Evolutionary conservation across 805 yeast species (phyloP).

Genomic region (Grigorovia transvaalensis): DNA sequence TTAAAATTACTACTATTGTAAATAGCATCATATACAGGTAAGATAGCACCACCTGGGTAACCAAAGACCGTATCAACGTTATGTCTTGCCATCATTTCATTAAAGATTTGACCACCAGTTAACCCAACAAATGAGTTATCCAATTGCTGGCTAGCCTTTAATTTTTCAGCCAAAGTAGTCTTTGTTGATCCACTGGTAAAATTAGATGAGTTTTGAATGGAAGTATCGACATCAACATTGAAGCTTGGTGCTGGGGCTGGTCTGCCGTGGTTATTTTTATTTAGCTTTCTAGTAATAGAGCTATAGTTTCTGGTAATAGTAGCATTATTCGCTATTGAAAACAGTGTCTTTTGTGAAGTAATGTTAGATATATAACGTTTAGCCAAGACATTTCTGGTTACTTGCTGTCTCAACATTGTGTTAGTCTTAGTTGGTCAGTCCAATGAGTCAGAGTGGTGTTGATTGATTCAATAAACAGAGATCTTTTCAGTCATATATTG

Average conservation of each 20-base stretch:
- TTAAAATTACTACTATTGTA: constrained; percentile 81
- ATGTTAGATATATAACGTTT: neutral
- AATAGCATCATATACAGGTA: constrained; percentile 96
- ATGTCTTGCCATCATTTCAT: constrained; percentile 97
- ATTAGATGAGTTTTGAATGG: neutral
- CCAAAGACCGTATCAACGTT: constrained; percentile 94
- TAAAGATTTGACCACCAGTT: constrained; percentile 97
- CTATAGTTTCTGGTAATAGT: neutral
- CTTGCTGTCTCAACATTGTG: constrained; percentile 1
- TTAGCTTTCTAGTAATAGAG: neutral
- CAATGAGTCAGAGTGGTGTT: too few species aligned
- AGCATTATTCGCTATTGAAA: neutral
- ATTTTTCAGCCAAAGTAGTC: neutral
- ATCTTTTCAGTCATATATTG: neutral
- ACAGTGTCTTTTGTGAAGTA: neutral
- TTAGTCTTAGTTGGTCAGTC: too few species aligned
- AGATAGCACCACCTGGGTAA: constrained; percentile 97
- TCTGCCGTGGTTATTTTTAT: constrained; percentile 9
- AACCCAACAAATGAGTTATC: constrained; percentile 88
- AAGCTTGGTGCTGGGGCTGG: constrained; percentile 31
- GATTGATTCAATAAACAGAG: neutral
- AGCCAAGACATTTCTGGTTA: neutral
- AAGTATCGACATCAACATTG: constrained; percentile 14
- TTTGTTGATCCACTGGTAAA: neutral
- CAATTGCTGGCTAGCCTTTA: constrained; percentile 28